These are phyloP conservation scores for Sporothrix globosa DNA, from an alignment of 2,329 filamentous ascomycete species.

Conservation along the genomic window DNA sequence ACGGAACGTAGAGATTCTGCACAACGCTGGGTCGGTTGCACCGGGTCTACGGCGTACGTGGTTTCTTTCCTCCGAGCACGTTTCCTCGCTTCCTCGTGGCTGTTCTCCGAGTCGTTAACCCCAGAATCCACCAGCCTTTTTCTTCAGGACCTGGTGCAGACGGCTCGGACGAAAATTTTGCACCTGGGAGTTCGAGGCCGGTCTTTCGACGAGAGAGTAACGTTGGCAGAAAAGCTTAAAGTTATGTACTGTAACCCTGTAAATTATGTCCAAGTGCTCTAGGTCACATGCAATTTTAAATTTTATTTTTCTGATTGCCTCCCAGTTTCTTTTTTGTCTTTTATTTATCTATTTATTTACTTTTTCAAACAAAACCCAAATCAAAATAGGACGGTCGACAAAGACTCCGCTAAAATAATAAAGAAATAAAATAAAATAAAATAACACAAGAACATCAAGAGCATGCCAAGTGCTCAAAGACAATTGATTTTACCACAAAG, in stretches of 20 bases:
- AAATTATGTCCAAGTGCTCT: too few species aligned
- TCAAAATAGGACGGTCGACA: too few species aligned
- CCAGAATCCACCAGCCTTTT: not conserved
- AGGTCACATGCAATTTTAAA: too few species aligned
- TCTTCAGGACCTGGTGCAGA: not conserved
- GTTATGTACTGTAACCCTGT: not conserved
- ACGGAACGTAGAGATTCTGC: too few species aligned
- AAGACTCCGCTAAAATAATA: not conserved
- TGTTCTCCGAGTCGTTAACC: not conserved
- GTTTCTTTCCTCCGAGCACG: not conserved
- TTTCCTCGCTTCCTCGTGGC: constrained; percentile 9
- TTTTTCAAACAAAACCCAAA: not conserved
- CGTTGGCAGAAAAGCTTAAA: not conserved
- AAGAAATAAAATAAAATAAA: not conserved
- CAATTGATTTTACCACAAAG: too few species aligned
- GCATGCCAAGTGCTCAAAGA: too few species aligned
- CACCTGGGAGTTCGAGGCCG: constrained; percentile 19
- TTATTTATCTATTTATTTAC: not conserved
- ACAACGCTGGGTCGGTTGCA: not conserved
- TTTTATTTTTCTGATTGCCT: too few species aligned
- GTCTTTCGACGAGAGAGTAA: not conserved
- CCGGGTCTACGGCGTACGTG: not conserved
- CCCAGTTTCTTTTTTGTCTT: too few species aligned
- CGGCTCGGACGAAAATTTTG: not conserved
- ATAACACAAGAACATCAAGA: not conserved